Conservation (phyloP, 129 eudicot genomes). For the Tagetes erecta region DNA sequence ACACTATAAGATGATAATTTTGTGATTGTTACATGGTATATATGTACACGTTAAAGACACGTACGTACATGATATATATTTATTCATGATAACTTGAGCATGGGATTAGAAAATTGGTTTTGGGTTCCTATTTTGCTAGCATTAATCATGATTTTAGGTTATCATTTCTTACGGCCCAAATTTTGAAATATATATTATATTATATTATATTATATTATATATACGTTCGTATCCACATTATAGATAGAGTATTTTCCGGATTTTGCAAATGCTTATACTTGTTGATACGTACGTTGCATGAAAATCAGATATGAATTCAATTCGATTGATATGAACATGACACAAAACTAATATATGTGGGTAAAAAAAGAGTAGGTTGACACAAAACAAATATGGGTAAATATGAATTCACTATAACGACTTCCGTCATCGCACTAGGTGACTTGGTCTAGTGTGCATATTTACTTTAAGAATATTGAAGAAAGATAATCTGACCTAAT, state of each 20-base stretch:
- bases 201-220: too few relatives aligned
- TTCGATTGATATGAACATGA: not conserved
- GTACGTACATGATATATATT: not conserved
- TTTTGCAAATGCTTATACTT: not conserved
- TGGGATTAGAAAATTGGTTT: constrained; percentile 25
- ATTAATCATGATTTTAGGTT: constrained; percentile 28
- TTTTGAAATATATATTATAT: not conserved
- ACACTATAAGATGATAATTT: not conserved
- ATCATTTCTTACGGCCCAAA: constrained; percentile 13
- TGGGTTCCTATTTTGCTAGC: constrained; percentile 31
- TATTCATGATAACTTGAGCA: constrained; percentile 7
- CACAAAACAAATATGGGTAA: too few relatives aligned
- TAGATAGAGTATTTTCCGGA: not conserved
- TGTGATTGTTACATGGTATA: constrained; percentile 2
- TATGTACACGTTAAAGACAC: not conserved
- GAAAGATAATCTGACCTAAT: too few relatives aligned
- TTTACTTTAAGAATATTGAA: too few relatives aligned
- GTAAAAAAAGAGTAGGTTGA: too few relatives aligned
- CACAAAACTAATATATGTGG: not conserved
- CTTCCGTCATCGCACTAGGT: too few relatives aligned
- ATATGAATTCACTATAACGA: too few relatives aligned
- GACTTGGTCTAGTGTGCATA: too few relatives aligned
- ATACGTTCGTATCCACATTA: not conserved
- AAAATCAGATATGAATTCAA: too few relatives aligned
- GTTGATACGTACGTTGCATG: too few relatives aligned